Evolutionary conservation across 1,284 basidiomycete species (phyloP), one percentile per base, ranked within the genome.

Genomic region (Cryptococcus depauperatus): DNA sequence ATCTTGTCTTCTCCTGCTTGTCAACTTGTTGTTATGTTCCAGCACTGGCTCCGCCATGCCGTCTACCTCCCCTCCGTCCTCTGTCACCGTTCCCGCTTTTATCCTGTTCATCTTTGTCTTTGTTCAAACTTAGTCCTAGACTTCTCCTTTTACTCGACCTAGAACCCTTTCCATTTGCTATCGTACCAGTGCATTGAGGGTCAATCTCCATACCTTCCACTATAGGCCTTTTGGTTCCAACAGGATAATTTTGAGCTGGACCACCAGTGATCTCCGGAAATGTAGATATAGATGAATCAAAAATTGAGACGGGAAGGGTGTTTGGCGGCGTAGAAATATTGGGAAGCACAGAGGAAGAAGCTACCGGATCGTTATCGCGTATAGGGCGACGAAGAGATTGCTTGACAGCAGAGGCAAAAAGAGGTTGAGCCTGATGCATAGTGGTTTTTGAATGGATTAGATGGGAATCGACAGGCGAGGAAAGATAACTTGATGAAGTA

Each of bases 71-170:
- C 47, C 40, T 48, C 47, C 35, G 44, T 34, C 43, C 42, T 38
- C 47, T 41, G 27, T 39, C 23, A 41, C 39, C 23, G 38, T 43
- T 42, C 29, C 43, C n/a, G 39, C 35, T 5, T 25, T 30, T 27
- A n/a, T 41, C 39, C 13, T 30, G 27, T 10, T 41, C 44, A 13
- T 48, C 49, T 11, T 37, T 47, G 5, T 37, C 46, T 18, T 48
- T 22, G 18, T 41, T 28, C 34, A 43, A 9, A 22, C 29, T 30
- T n/a, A 23, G 34, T 13, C 51, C 54, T 32, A 59, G 7, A 44
- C 52, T 59, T 34, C 58, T 37, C 26, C 58, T 41, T 48, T 59
- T 59, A 14, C 48, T 28, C n/a, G 54, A 34, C 37, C 56, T 42
- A 21, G 38, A 26, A n/a, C 35, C 27, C 7, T 34, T 27, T 13